Evolutionary conservation across 768 basidiomycete genomes (phyloP), one percentile per base, ranked within the genome.

Genomic region (Hygrophorus russula): DNA sequence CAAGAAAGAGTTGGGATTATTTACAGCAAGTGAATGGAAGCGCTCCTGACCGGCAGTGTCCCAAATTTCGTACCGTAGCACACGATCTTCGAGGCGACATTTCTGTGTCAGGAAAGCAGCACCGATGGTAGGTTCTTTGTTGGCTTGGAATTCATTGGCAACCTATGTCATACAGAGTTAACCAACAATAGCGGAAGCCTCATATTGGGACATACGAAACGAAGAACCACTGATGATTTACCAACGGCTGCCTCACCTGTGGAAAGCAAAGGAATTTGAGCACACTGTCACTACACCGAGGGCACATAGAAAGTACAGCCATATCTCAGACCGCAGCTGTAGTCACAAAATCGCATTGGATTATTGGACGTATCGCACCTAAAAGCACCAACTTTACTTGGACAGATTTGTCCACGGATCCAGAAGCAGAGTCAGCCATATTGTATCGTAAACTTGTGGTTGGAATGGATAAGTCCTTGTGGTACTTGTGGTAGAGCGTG

Each of bases 111-210:
- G 62, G 69, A 94, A 94, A 3, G 90, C 93, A 41, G 93, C 93
- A 29, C 93, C 94, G 55, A 99, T 98, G 18, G 94, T 99, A 8
- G 94, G 94, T 56, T 96, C 92, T 63, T 97, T 98, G 75, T 98
- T 97, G 48, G 89, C 80, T 64, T 97, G 93, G 63, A 98, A 99
- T 62, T 99, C 94, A 67, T 98, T 91, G 59, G 85, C 85, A 42
- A 91, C 88, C 88, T 91, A 45, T 32, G 46, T 40, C 28, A 44
- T 19, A 38, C 41, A 14, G 52, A 20, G 48, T 53, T 36, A 51
- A 44, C 36, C 39, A 50, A 53, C 20, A 46, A 40, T 36, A 41
- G 32, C 20, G 32, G 28, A 20, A 29, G 10, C 18, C 39, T 14
- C 19, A 15, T 41, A 39, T 28, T 40, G 40, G 18, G 33, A 68